Conservation (phyloP, 2,329 filamentous ascomycete genomes). For the Nemania bipapillata region DNA sequence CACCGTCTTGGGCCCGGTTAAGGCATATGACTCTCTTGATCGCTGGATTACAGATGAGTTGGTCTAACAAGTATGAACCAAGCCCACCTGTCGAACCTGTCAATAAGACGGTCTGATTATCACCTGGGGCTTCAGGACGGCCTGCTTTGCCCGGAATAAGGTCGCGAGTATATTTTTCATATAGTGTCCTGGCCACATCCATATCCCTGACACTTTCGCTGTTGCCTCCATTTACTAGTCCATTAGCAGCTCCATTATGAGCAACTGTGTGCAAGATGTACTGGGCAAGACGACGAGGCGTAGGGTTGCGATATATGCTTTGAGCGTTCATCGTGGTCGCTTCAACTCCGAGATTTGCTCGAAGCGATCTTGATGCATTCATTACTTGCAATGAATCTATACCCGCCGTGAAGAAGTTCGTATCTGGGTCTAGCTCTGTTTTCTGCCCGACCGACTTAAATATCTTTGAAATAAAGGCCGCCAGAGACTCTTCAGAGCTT, state of each 20-base stretch:
- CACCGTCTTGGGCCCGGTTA: conserved; percentile 35
- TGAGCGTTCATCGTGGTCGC: conserved; percentile 13
- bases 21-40: conserved; percentile 38
- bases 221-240: background rate
- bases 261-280: conserved; percentile 34
- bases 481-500: conserved; percentile 41
- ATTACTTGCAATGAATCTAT: conserved; percentile 57
- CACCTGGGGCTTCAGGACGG: conserved; percentile 44
- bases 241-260: background rate
- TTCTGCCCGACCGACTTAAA: conserved; percentile 35
- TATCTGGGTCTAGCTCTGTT: conserved; percentile 42
- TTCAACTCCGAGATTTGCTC: conserved; percentile 5
- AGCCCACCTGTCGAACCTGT: conserved; percentile 57
- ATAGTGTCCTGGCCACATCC: conserved; percentile 35
- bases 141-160: conserved; percentile 40
- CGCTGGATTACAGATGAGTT: conserved; percentile 47
- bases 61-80: conserved; percentile 55
- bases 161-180: conserved; percentile 48
- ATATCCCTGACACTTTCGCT: conserved; percentile 30
- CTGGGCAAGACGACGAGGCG: conserved; percentile 44
- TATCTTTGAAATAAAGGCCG: conserved; percentile 41
- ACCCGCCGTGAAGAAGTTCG: conserved; percentile 55
- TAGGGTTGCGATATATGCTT: conserved; percentile 37
- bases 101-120: conserved; percentile 50
- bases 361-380: conserved; percentile 30